Evolutionary conservation across 495 filamentous ascomycete species (phyloP).

Genomic region (Aspergillus steynii): DNA sequence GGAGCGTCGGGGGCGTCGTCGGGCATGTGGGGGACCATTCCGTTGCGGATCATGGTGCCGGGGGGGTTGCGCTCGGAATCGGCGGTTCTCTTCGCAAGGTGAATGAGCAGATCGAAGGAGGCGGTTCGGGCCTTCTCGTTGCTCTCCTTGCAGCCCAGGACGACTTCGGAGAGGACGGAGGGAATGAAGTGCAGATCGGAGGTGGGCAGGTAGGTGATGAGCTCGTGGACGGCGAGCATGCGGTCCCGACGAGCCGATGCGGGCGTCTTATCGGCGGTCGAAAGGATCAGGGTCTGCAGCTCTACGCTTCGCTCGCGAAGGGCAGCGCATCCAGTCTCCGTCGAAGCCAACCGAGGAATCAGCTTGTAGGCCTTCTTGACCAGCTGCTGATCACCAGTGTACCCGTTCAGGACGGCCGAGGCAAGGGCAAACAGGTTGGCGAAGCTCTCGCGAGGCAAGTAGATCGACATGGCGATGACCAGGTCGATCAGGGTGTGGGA

Average conservation of each 20-base stretch:
- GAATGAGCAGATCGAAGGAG: slow-evolving; percentile 87
- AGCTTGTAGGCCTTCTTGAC: slow-evolving; percentile 99
- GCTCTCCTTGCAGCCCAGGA: slow-evolving; percentile 92
- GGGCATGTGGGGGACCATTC: slow-evolving; percentile 81
- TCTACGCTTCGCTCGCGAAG: slow-evolving; percentile 70
- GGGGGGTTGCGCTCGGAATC: slow-evolving; percentile 50
- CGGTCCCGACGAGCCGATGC: slow-evolving; percentile 82
- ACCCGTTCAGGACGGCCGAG: slow-evolving; percentile 70
- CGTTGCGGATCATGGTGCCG: slow-evolving; percentile 78
- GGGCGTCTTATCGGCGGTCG: slow-evolving; percentile 76
- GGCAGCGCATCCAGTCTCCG: slow-evolving; percentile 68
- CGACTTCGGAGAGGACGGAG: slow-evolving; percentile 84
- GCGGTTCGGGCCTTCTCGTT: slow-evolving; percentile 89
- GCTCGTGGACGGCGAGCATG: slow-evolving; percentile 73
- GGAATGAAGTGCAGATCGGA: slow-evolving; percentile 88
- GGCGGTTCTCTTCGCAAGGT: slow-evolving; percentile 79
- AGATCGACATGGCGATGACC: slow-evolving; percentile 90
- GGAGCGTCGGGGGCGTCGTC: slow-evolving; percentile 70
- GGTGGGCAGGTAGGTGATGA: slow-evolving; percentile 74
- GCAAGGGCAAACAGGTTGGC: slow-evolving; percentile 79
- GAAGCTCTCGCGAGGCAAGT: slow-evolving; percentile 83
- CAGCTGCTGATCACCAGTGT: slow-evolving; percentile 74
- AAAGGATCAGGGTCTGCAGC: slow-evolving; percentile 75
- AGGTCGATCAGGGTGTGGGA: slow-evolving; percentile 95
- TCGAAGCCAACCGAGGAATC: slow-evolving; percentile 82